A percentile compares a stretch with the other conserved stretches of the same genome.
Evolutionary conservation across 2,329 filamentous ascomycete species (phyloP).

Genomic region (Cercospora brassicicola): DNA sequence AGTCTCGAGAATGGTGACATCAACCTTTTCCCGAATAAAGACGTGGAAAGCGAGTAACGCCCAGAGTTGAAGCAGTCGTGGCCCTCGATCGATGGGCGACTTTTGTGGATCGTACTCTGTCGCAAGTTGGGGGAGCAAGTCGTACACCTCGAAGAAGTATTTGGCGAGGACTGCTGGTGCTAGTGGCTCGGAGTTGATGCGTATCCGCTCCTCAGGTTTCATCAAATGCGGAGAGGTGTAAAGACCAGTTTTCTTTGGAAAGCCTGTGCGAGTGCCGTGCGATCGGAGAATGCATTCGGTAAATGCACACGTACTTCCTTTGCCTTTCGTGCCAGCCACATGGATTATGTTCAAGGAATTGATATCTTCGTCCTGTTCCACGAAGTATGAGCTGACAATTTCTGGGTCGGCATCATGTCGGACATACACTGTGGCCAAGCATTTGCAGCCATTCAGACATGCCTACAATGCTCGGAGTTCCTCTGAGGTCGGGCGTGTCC

Average conservation of each 20-base stretch:
- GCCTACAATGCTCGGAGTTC: slow-evolving; percentile 28
- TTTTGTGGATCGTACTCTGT: slow-evolving; percentile 57
- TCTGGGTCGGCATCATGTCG: neutral
- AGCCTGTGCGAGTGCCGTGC: slow-evolving; percentile 51
- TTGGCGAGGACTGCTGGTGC: slow-evolving; percentile 65
- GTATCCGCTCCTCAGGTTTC: slow-evolving; percentile 77
- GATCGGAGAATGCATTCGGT: slow-evolving; percentile 67
- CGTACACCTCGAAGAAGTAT: slow-evolving; percentile 84
- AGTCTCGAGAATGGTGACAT: slow-evolving; percentile 80
- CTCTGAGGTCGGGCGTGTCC: slow-evolving; percentile 7
- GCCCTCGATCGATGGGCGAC: slow-evolving; percentile 55
- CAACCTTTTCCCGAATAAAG: slow-evolving; percentile 74
- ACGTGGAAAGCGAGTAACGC: slow-evolving; percentile 83
- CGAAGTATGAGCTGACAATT: neutral
- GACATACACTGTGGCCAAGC: slow-evolving; percentile 28
- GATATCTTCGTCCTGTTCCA: slow-evolving; percentile 24
- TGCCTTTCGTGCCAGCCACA: slow-evolving; percentile 90
- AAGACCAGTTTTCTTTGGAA: slow-evolving; percentile 58
- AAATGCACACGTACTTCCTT: slow-evolving; percentile 83
- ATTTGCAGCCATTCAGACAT: slow-evolving; percentile 30
- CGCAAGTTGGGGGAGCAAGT: slow-evolving; percentile 49
- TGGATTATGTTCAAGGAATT: slow-evolving; percentile 59
- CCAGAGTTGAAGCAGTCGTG: slow-evolving; percentile 76
- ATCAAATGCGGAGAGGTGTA: slow-evolving; percentile 85
- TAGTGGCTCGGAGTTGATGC: slow-evolving; percentile 70